Conservation (phyloP, 179 eudicot genomes). For the Patellifolia procumbens region DNA sequence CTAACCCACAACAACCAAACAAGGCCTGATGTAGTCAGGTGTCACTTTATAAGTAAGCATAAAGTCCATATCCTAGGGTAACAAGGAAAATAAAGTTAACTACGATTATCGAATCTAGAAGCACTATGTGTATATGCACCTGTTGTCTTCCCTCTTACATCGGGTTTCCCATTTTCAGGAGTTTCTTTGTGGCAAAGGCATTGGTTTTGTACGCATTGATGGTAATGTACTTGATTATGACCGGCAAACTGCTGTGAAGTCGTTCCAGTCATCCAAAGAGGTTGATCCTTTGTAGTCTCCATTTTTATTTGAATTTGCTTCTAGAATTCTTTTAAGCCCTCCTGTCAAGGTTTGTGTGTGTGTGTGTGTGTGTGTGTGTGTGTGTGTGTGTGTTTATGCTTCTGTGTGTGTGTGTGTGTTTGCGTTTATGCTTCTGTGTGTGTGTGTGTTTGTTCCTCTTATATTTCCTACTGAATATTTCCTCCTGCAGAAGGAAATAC, state of each 20-base stretch:
- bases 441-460: neutral
- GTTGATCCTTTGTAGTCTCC: conserved; percentile 25
- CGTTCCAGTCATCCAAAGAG: conserved; percentile 77
- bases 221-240: conserved; percentile 61
- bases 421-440: neutral
- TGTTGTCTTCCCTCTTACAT: conserved; percentile 14
- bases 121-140: conserved; percentile 12
- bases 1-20: neutral
- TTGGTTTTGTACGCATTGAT: conserved; percentile 86
- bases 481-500: neutral
- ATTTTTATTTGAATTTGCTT: neutral
- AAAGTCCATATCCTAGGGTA: neutral
- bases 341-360: neutral
- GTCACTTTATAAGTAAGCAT: neutral
- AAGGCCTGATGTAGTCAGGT: neutral
- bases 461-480: neutral
- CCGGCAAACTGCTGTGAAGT: conserved; percentile 70
- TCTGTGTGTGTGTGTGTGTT: neutral
- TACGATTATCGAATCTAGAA: conserved; percentile 1
- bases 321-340: neutral
- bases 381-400: neutral
- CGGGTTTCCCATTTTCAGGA: conserved; percentile 50
- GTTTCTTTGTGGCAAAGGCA: conserved; percentile 65
- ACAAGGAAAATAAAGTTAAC: neutral
- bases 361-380: neutral